A percentile compares a stretch with the other conserved stretches of the same genome.
Conservation (phyloP, 768 basidiomycete genomes). For the Rhizopogon roseolus region DNA sequence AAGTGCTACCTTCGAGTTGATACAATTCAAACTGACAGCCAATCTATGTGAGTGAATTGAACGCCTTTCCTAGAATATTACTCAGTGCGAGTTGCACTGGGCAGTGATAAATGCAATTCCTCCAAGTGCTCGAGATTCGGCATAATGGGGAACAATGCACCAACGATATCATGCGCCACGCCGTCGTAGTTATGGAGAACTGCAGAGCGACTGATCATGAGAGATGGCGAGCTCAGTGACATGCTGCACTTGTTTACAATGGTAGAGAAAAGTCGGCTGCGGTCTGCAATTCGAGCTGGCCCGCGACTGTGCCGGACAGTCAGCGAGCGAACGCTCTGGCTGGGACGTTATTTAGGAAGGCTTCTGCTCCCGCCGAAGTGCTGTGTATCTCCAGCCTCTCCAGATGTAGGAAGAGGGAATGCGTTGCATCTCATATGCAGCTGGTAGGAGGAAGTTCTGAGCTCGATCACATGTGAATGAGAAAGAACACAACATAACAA, state of each 20-base stretch:
- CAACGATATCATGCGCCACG: background rate
- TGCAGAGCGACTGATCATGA: background rate
- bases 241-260: background rate
- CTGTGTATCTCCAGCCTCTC: background rate
- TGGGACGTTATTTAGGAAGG: background rate
- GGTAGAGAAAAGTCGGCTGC: background rate
- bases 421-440: background rate
- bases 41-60: no score
- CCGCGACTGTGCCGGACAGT: background rate
- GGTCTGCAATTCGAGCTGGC: background rate
- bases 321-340: background rate
- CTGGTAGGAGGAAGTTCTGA: background rate
- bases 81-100: background rate
- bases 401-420: background rate
- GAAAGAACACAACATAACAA: background rate
- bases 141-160: background rate
- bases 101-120: background rate
- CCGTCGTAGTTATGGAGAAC: background rate
- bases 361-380: background rate
- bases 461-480: constrained; percentile 1
- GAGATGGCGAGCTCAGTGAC: background rate
- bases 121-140: background rate
- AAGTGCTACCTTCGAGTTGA: background rate
- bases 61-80: no score
- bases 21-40: background rate